Conservation (phyloP, 495 filamentous ascomycete genomes). For the Aspergillus avenaceus region DNA sequence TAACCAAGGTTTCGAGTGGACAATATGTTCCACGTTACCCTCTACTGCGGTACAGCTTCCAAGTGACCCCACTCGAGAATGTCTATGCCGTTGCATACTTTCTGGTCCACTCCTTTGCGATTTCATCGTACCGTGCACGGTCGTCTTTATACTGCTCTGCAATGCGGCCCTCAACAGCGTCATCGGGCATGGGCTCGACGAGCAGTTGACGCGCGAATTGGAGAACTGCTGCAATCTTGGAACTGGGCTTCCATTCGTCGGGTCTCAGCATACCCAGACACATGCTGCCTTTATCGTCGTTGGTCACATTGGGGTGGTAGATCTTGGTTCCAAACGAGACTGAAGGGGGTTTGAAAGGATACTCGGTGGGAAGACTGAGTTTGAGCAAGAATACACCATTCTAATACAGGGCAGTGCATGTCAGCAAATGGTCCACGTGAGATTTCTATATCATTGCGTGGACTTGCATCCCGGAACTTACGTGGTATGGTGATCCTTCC, state of each 20-base stretch:
- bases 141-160: slow-evolving; percentile 81
- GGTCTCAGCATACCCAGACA: slow-evolving; percentile 82
- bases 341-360: slow-evolving; percentile 90
- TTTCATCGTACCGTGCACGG: slow-evolving; percentile 72
- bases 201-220: slow-evolving; percentile 75
- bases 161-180: slow-evolving; percentile 84
- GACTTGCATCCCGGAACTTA: slow-evolving; percentile 26
- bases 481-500: slow-evolving; percentile 64
- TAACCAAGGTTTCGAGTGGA: background rate
- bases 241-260: slow-evolving; percentile 93
- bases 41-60: background rate
- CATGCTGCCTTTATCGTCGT: slow-evolving; percentile 88
- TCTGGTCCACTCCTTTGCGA: slow-evolving; percentile 74
- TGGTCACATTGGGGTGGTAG: slow-evolving; percentile 97
- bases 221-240: slow-evolving; percentile 72
- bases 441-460: background rate
- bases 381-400: slow-evolving; percentile 77
- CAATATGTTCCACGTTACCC: background rate
- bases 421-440: too few relatives aligned
- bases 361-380: slow-evolving; percentile 74
- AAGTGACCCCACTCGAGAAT: background rate
- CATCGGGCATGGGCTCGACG: slow-evolving; percentile 85
- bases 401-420: slow-evolving; percentile 28
- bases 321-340: slow-evolving; percentile 91
- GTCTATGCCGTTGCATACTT: slow-evolving; percentile 60